Evolutionary conservation across 1,284 basidiomycete genomes (phyloP).

Genomic region (Xerocomus cyaneibrunnescens): DNA sequence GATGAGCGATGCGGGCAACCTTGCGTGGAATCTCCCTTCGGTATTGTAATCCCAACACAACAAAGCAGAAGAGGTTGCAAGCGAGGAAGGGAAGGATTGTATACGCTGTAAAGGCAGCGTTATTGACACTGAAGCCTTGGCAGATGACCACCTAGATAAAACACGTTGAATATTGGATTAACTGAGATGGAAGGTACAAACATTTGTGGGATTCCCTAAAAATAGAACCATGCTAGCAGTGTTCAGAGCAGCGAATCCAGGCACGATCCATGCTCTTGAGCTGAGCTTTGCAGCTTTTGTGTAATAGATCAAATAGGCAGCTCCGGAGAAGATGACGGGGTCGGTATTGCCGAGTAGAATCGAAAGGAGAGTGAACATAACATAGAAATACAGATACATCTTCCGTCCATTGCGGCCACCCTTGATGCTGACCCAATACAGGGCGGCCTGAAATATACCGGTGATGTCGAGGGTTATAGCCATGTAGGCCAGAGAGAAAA

Average conservation of each 20-base stretch:
- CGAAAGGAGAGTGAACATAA: conserved; percentile 78
- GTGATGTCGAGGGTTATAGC: conserved; percentile 91
- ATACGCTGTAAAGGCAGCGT: conserved; percentile 68
- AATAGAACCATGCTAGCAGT: conserved; percentile 71
- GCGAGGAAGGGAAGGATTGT: conserved; percentile 69
- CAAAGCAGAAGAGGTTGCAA: conserved; percentile 55
- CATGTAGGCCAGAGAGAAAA: conserved; percentile 92
- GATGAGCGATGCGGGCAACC: conserved; percentile 40
- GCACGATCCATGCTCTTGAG: conserved; percentile 49
- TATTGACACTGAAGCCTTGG: conserved; percentile 59
- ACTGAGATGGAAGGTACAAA: conserved; percentile 25
- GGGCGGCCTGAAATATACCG: conserved; percentile 83
- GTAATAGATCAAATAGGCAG: conserved; percentile 85
- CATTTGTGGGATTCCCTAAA: conserved; percentile 75
- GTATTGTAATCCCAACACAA: conserved; percentile 56
- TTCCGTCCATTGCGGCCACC: conserved; percentile 69
- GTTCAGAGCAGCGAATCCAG: conserved; percentile 73
- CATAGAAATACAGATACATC: conserved; percentile 78
- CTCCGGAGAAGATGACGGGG: conserved; percentile 85
- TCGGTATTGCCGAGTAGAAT: conserved; percentile 90
- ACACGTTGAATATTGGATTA: neutral
- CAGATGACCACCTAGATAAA: conserved; percentile 51
- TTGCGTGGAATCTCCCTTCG: conserved; percentile 49
- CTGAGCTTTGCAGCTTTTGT: conserved; percentile 65
- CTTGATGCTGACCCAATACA: conserved; percentile 82